Base-by-base conservation (phyloP, 163 green algal species). In the Botryococcus braunii region DNA sequence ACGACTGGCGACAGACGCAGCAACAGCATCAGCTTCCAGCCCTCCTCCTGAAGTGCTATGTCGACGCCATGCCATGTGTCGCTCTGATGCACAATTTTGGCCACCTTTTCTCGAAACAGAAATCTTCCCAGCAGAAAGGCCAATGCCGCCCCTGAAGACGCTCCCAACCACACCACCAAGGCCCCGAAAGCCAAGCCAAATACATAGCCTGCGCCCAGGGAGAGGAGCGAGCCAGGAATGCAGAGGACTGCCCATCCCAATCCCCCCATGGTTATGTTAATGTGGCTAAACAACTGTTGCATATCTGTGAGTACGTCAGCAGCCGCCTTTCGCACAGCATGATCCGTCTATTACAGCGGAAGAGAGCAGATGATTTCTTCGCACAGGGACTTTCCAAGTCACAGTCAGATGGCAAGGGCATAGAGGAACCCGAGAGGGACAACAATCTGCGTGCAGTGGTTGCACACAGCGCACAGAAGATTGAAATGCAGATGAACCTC, bases 1-100 rank as follows among this genome's bases (percentile, higher is more conserved):
- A 85, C 70, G 17, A 84, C 36, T 0, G 79, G 79, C 8, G 69
- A 69, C 23, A 85, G 64, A 21, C 79, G 73, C 25, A 85, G 69
- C 27, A 85, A 64, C 35, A 84, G 41, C 17, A 85, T 76, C 52
- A 85, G 72, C 65, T 76, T 70, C 59, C 59, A 66, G 34, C 59
- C 59, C 59, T 66, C 59, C 35, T 66, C 59, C 21, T 4, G 25
- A 9, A 66, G 25, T 27, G 59, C 59, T 9, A 25, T 34, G 6
- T 66, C 59, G 1, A 66, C 36, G 0, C 37, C 59, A 36, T 66
- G 4, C 36, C 2, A 3, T 65, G 57, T 4, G 31, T 41, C 57
- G 13, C 43, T 65, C 35, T 40, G 8, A n/a, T 65, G 31, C 13
- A 43, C 31, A 13, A 48, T 23, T 17, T 17, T 49, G 5, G 13